Evolutionary conservation across 148 eudicot genomes (phyloP).

Genomic region (Vaccinium corymbosum): DNA sequence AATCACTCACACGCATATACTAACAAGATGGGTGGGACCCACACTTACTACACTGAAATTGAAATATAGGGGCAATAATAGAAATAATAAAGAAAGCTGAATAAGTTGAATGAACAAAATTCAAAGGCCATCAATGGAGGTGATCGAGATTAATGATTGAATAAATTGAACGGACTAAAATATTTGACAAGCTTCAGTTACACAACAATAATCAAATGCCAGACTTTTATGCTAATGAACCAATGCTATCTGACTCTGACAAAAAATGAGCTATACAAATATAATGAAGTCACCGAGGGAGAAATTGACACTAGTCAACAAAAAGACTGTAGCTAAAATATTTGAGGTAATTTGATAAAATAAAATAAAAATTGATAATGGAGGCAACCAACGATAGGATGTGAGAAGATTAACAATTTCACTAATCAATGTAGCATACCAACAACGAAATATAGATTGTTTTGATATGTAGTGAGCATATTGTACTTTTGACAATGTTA

Average conservation of each 20-base stretch:
- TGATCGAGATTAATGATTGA: background rate
- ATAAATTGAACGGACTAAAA: background rate
- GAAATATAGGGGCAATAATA: background rate
- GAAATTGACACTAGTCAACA: background rate
- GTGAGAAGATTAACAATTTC: background rate
- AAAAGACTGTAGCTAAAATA: background rate
- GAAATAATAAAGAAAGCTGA: background rate
- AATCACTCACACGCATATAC: background rate
- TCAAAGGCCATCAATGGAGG: background rate
- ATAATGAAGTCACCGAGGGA: background rate
- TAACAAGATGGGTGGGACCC: background rate
- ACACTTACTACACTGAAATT: background rate
- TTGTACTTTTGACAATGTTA: background rate
- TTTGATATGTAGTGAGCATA: background rate
- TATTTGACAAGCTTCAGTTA: background rate
- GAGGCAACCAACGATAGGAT: background rate
- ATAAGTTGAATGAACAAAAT: background rate
- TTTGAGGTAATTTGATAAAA: background rate
- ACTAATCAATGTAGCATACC: background rate
- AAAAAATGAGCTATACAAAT: background rate
- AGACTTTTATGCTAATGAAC: too few species aligned
- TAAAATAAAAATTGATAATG: background rate
- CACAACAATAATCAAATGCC: too few species aligned
- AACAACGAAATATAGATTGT: background rate
- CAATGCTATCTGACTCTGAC: too few species aligned